These are phyloP conservation scores for Trichoderma sp. DNA, from an alignment of 2,329 filamentous ascomycete genomes.

Conservation along the genomic window DNA sequence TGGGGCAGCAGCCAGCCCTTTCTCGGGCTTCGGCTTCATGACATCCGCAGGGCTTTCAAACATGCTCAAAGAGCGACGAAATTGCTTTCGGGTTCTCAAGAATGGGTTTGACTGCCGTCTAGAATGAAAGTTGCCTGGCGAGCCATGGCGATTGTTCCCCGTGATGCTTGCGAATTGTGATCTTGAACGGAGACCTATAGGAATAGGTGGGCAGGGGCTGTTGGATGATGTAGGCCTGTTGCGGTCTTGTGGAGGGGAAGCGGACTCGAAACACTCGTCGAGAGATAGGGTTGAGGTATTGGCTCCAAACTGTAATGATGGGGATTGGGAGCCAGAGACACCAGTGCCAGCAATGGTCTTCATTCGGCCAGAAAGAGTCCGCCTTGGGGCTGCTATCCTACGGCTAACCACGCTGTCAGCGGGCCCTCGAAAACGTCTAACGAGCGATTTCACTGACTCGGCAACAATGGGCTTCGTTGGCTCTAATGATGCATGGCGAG, in stretches of 20 bases:
- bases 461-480: constrained; percentile 45
- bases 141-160: constrained; percentile 62
- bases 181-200: constrained; percentile 61
- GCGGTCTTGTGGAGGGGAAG: constrained; percentile 72
- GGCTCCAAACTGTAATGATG: constrained; percentile 70
- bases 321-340: constrained; percentile 60
- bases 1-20: constrained; percentile 45
- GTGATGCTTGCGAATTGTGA: constrained; percentile 61
- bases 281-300: constrained; percentile 55
- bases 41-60: constrained; percentile 89
- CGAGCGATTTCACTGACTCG: constrained; percentile 47
- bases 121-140: constrained; percentile 67
- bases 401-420: constrained; percentile 46
- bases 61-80: constrained; percentile 93
- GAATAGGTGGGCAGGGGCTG: constrained; percentile 53
- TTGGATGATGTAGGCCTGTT: constrained; percentile 55
- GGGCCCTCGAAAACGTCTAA: constrained; percentile 20
- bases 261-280: constrained; percentile 71
- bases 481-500: constrained; percentile 48
- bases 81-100: constrained; percentile 78
- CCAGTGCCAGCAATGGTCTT: constrained; percentile 72
- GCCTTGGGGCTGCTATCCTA: constrained; percentile 64
- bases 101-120: constrained; percentile 71
- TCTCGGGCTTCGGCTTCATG: constrained; percentile 69
- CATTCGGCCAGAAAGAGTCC: constrained; percentile 70